Conservation (phyloP, 2,329 filamentous ascomycete genomes). For the Elsinoe batatas region DNA sequence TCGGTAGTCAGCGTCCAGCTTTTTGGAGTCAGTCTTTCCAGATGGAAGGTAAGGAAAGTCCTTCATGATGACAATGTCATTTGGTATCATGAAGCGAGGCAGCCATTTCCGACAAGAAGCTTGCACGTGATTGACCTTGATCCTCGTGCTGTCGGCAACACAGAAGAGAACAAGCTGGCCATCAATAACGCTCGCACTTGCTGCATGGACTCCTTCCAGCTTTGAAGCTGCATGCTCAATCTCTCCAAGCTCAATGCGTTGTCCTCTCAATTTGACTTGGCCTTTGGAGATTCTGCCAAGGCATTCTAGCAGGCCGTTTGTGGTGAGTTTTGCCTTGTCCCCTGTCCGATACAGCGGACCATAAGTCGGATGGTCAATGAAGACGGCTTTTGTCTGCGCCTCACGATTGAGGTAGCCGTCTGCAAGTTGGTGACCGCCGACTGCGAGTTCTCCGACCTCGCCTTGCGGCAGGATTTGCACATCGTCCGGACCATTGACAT, state of each 20-base stretch:
- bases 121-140: conserved; percentile 39
- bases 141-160: conserved; percentile 39
- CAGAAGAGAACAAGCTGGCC: conserved; percentile 68
- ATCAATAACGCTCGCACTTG: conserved; percentile 56
- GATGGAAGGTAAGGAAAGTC: conserved; percentile 68
- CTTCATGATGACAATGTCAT: conserved; percentile 54
- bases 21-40: conserved; percentile 60
- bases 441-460: conserved; percentile 65
- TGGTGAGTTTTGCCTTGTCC: conserved; percentile 63
- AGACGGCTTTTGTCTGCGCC: conserved; percentile 62
- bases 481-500: conserved; percentile 18
- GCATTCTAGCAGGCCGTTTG: conserved; percentile 67
- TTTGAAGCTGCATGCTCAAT: conserved; percentile 54
- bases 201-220: conserved; percentile 50
- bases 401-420: conserved; percentile 71
- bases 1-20: conserved; percentile 38
- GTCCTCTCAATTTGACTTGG: conserved; percentile 79
- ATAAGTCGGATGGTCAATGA: conserved; percentile 53
- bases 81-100: conserved; percentile 73
- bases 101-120: conserved; percentile 63
- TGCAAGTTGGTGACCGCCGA: conserved; percentile 73
- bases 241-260: conserved; percentile 68
- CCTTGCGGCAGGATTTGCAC: conserved; percentile 53
- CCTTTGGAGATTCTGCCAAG: conserved; percentile 68
- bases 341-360: conserved; percentile 75